A percentile compares a stretch with the other conserved stretches of the same genome.
Evolutionary conservation across 371 early-diverging fungal species (phyloP).

Genomic region (Amoeboaphelidium protococcarum): DNA sequence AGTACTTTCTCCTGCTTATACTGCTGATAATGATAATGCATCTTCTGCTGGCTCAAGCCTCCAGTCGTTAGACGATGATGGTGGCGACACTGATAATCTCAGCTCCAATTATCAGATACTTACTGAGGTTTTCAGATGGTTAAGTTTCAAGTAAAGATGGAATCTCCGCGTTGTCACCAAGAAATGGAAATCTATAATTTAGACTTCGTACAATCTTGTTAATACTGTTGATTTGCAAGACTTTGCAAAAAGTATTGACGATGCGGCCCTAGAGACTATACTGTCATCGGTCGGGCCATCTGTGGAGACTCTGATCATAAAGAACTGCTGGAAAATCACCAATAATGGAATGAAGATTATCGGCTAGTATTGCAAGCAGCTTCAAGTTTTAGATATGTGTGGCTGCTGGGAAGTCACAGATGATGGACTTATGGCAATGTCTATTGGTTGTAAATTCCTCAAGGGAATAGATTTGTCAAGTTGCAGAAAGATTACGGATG

Average conservation of each 20-base stretch:
- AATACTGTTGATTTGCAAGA: neutral
- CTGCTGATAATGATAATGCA: too few species aligned
- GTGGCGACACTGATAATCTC: too few species aligned
- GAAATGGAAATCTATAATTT: neutral
- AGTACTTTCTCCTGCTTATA: too few species aligned
- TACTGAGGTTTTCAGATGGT: too few species aligned
- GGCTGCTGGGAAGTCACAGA: neutral
- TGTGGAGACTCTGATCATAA: neutral
- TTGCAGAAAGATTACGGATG: neutral
- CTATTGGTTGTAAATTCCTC: neutral
- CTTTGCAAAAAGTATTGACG: neutral
- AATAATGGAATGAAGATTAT: neutral
- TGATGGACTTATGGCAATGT: neutral
- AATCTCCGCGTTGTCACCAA: neutral
- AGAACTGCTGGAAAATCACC: neutral
- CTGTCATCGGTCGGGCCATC: neutral
- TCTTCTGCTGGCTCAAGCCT: too few species aligned
- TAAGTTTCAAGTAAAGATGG: too few species aligned
- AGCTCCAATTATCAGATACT: too few species aligned
- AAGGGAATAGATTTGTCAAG: neutral
- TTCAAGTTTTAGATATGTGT: neutral
- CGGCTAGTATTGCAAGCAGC: neutral
- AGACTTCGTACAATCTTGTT: neutral
- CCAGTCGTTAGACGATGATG: too few species aligned
- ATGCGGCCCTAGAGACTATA: neutral